A percentile compares a stretch with the other conserved stretches of the same genome.
Conservation (phyloP, 2,329 filamentous ascomycete species). For the Mollisiaceae sp. region DNA sequence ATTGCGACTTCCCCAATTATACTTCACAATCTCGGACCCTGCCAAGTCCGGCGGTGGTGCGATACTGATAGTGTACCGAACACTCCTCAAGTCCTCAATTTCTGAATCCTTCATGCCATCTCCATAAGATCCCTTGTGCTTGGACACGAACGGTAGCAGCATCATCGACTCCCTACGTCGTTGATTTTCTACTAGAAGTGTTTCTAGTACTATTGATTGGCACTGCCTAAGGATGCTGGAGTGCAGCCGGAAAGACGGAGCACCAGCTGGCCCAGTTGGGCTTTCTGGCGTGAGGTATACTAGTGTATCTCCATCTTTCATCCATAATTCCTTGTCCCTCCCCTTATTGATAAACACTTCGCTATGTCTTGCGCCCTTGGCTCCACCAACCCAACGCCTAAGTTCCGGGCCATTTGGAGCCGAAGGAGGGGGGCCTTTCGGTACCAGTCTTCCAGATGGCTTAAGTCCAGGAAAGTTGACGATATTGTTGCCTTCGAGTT, state of each 20-base stretch:
- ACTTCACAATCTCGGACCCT: slow-evolving; percentile 55
- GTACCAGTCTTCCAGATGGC: too few species aligned
- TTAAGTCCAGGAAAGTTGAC: too few species aligned
- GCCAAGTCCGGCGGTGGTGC: slow-evolving; percentile 57
- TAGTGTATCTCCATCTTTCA: slow-evolving; percentile 63
- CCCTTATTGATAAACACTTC: slow-evolving; percentile 62
- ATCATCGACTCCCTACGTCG: neutral
- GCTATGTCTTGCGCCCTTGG: slow-evolving; percentile 52
- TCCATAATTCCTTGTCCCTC: slow-evolving; percentile 66
- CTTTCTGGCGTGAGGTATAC: slow-evolving; percentile 58
- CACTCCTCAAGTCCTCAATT: slow-evolving; percentile 46
- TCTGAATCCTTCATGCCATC: too few species aligned
- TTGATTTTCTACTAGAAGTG: slow-evolving; percentile 38
- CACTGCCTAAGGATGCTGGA: neutral
- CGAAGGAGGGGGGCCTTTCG: too few species aligned
- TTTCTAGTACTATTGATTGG: slow-evolving; percentile 59
- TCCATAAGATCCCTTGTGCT: too few species aligned
- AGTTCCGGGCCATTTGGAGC: slow-evolving; percentile 48
- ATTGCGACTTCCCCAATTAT: slow-evolving; percentile 71
- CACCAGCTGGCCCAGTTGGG: neutral
- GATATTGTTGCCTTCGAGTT: neutral
- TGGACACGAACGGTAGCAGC: neutral
- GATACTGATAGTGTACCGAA: slow-evolving; percentile 68
- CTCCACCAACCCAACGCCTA: slow-evolving; percentile 53
- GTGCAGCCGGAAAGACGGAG: neutral